Evolutionary conservation across 805 yeast genomes (phyloP).

Genomic region (Metschnikowia cubensis): DNA sequence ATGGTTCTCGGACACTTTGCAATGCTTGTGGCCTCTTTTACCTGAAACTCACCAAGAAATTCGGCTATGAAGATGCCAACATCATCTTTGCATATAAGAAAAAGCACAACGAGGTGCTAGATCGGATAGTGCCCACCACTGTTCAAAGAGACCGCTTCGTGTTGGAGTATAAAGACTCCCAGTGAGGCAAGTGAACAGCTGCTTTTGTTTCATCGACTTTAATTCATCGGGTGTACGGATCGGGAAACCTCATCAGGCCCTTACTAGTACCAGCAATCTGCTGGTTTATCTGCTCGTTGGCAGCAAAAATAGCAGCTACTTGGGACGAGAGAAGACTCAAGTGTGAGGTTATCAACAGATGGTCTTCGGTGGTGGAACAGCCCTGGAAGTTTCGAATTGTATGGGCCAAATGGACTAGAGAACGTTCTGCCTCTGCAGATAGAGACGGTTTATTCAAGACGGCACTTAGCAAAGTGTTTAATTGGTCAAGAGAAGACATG

Average conservation of each 20-base stretch:
- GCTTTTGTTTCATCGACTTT: not conserved
- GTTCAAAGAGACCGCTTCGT: constrained; percentile 11
- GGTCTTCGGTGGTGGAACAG: constrained; percentile 3
- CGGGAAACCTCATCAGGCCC: not conserved
- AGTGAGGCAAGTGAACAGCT: not conserved
- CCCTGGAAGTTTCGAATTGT: constrained; percentile 18
- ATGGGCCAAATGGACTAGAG: constrained; percentile 28
- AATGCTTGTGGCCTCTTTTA: constrained; percentile 88
- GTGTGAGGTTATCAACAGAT: constrained; percentile 24
- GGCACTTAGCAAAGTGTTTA: constrained; percentile 20
- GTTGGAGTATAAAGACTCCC: not conserved
- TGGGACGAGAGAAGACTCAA: constrained; percentile 31
- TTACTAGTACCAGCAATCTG: constrained; percentile 7
- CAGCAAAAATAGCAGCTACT: constrained; percentile 16
- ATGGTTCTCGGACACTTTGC: constrained; percentile 76
- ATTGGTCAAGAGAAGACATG: constrained; percentile 18
- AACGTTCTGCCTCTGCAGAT: constrained; percentile 9
- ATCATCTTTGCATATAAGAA: constrained; percentile 14
- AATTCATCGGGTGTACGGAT: not conserved
- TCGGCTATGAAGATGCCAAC: constrained; percentile 41
- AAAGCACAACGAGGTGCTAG: constrained; percentile 12
- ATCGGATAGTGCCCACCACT: constrained; percentile 15
- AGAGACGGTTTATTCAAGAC: constrained; percentile 16
- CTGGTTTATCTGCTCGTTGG: constrained; percentile 10
- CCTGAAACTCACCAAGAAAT: constrained; percentile 52